Evolutionary conservation across 2,329 filamentous ascomycete genomes (phyloP).

Genomic region (Paramyrothecium roridum): DNA sequence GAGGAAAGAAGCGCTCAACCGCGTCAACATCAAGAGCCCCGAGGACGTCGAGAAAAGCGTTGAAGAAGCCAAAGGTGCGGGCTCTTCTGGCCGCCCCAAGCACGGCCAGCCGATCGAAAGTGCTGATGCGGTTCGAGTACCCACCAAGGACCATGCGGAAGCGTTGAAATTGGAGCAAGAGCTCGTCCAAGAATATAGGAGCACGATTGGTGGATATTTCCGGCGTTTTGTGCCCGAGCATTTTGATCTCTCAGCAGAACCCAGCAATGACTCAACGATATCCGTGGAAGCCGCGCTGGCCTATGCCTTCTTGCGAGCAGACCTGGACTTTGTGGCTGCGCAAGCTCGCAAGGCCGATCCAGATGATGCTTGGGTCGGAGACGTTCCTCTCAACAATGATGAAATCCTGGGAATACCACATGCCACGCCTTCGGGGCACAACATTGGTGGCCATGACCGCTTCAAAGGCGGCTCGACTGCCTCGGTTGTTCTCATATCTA

Average conservation of each 20-base stretch:
- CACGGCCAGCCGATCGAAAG: conserved; percentile 19
- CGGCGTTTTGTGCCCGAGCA: conserved; percentile 80
- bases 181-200: conserved; percentile 75
- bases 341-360: conserved; percentile 80
- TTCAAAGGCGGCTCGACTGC: conserved; percentile 95
- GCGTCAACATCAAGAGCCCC: conserved; percentile 47
- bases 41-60: conserved; percentile 40
- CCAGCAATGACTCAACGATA: conserved; percentile 35
- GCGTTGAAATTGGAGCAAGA: conserved; percentile 67
- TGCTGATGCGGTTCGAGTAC: conserved; percentile 40
- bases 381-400: conserved; percentile 78
- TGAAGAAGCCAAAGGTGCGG: conserved; percentile 24
- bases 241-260: conserved; percentile 50
- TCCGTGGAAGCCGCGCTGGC: conserved; percentile 76
- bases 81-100: conserved; percentile 20
- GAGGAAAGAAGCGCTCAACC: conserved; percentile 21
- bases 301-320: conserved; percentile 90
- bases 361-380: conserved; percentile 66
- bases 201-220: conserved; percentile 90
- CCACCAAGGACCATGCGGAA: conserved; percentile 53
- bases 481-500: conserved; percentile 85
- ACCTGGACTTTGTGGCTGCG: conserved; percentile 89
- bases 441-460: conserved; percentile 70
- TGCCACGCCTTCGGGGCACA: conserved; percentile 50
- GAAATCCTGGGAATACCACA: conserved; percentile 71